Base-by-base conservation (phyloP, 108 stramenopile species). In the Aurantiochytrium sp. region DNA sequence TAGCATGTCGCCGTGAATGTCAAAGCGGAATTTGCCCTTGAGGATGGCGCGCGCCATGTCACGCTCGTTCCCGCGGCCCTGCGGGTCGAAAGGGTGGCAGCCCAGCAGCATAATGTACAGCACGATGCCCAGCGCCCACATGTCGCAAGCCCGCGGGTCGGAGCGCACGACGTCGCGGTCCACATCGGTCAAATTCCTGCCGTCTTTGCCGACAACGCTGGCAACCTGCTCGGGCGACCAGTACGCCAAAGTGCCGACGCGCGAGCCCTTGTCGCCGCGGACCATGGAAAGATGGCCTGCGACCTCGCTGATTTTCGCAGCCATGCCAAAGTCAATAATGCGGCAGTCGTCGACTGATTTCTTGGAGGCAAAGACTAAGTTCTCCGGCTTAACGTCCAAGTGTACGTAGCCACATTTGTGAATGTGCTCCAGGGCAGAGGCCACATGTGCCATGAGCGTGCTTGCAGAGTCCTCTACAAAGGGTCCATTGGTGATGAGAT, bases 71-170 rank as follows among this genome's bases (percentile, higher is more conserved):
- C 73, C 73, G 8, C 73, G 73, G 30, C 95, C 95, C n/a, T 89
- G 55, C 2, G 93, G 32, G 87, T 96, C 96, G 86, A 93, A 96
- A 4, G 96, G 96, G 90, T 96, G 96, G 4, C 92, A 52, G 15
- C 95, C 95, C 6, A 92, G 92, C 4, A 96, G 90, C 95, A 96
- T 96, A 52, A 96, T 95, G 86, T 93, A 96, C 4, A 96, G 68
- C 55, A 97, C 95, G 0, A 96, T 92, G 30, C 96, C 95, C n/a
- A 96, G 86, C 86, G 73, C 73, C 73, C 73, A 81, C 73, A 81
- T 81, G 45, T 81, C 73, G 73, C 73, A 81, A n/a, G 73, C 73
- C 12, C 73, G 73, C 19, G 55, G 86, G 22, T 87, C 55, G 24
- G 54, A 42, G 55, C 41, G 55, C 12, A 59, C 55, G 55, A 39